Evolutionary conservation across 2,329 filamentous ascomycete species (phyloP).

Genomic region (Orbilia oligospora): DNA sequence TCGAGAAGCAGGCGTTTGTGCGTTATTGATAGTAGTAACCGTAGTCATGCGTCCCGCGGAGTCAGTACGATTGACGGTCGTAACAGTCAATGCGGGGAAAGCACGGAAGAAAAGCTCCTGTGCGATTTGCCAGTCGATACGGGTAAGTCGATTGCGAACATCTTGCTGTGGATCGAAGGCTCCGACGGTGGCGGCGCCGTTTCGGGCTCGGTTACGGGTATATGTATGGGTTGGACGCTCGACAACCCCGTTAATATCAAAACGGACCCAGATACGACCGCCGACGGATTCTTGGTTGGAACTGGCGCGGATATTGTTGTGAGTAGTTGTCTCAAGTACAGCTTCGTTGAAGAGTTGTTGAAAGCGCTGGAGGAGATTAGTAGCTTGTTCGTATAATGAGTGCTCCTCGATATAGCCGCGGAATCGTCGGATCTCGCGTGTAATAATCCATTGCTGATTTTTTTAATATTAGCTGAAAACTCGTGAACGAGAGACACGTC

Average conservation of each 20-base stretch:
- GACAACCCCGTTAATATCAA: constrained; percentile 9
- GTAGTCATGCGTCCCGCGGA: not conserved
- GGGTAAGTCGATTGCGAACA: constrained; percentile 14
- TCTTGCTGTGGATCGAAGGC: not conserved
- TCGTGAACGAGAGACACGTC: too few relatives aligned
- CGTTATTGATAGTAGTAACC: constrained; percentile 4
- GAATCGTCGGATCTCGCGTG: constrained; percentile 11
- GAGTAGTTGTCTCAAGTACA: not conserved
- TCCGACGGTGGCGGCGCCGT: not conserved
- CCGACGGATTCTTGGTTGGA: not conserved
- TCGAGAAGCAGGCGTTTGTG: constrained; percentile 17
- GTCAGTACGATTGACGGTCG: not conserved
- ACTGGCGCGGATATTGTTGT: not conserved
- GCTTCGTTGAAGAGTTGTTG: constrained; percentile 15
- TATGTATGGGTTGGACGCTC: not conserved
- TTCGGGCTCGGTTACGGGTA: constrained; percentile 6
- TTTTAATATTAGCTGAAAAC: not conserved
- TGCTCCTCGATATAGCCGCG: constrained; percentile 7
- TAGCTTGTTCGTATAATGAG: constrained; percentile 8
- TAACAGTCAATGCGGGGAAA: not conserved
- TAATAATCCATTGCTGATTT: constrained; percentile 3
- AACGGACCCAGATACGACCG: constrained; percentile 6
- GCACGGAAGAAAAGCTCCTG: constrained; percentile 24
- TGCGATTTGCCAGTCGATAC: constrained; percentile 15
- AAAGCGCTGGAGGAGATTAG: constrained; percentile 10